A percentile compares a stretch with the other conserved stretches of the same genome.
These are phyloP conservation scores for Saccharomycopsis fermentans DNA, from an alignment of 805 yeast species.

Conservation along the genomic window DNA sequence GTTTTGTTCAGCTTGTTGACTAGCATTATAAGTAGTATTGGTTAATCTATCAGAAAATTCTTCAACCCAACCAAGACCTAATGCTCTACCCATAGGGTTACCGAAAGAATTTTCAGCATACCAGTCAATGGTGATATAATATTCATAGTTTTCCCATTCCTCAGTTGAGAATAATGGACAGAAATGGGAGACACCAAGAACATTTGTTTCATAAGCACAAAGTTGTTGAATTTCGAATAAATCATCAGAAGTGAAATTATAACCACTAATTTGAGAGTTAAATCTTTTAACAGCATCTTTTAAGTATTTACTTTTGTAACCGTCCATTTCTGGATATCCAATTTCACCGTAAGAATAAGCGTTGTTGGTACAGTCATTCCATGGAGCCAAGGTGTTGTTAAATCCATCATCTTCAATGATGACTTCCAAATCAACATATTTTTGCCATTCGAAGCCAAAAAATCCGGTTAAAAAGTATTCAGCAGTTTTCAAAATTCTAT, in stretches of 20 bases:
- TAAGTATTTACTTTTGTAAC: constrained; percentile 29
- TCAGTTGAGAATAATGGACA: constrained; percentile 59
- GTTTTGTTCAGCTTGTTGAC: constrained; percentile 40
- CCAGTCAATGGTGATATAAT: constrained; percentile 45
- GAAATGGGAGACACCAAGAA: constrained; percentile 52
- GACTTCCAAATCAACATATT: constrained; percentile 19
- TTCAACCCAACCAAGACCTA: constrained; percentile 49
- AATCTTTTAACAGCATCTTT: constrained; percentile 47
- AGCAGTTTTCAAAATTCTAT: constrained; percentile 39
- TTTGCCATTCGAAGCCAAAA: constrained; percentile 27
- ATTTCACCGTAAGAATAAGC: constrained; percentile 7
- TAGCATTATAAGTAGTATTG: constrained; percentile 39
- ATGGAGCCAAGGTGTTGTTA: constrained; percentile 19
- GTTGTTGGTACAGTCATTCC: constrained; percentile 17
- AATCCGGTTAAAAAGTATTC: constrained; percentile 39
- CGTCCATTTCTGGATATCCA: constrained; percentile 2
- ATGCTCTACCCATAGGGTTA: constrained; percentile 41
- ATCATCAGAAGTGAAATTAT: constrained; percentile 42
- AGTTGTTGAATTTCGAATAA: constrained; percentile 42
- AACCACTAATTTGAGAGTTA: constrained; percentile 43
- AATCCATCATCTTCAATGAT: constrained; percentile 18
- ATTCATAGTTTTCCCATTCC: constrained; percentile 55
- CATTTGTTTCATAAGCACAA: constrained; percentile 72
- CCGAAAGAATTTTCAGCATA: constrained; percentile 62
- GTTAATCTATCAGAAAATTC: constrained; percentile 34